Percentiles rank a stretch among this genome's conserved stretches.
Evolutionary conservation across 495 filamentous ascomycete genomes (phyloP).

Genomic region (Hypoxylon fragiforme): DNA sequence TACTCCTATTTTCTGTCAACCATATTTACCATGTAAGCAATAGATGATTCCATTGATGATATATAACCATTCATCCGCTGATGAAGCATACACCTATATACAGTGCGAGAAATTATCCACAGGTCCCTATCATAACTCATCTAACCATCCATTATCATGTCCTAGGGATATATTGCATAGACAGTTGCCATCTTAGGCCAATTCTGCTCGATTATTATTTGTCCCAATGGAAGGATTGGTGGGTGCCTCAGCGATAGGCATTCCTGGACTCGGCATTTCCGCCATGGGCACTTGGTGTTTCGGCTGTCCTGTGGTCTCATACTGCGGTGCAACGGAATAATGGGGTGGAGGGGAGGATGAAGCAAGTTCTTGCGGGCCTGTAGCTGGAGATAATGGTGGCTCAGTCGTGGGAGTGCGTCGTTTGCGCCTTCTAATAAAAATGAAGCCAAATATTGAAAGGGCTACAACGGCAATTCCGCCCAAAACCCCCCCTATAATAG

Average conservation of each 20-base stretch:
- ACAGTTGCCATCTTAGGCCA: conserved; percentile 5
- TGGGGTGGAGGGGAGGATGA: neutral
- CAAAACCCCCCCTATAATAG: conserved; percentile 24
- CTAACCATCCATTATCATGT: too few relatives aligned
- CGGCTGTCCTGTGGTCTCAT: neutral
- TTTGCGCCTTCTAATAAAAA: conserved; percentile 19
- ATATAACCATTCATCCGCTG: too few relatives aligned
- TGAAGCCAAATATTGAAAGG: conserved; percentile 14
- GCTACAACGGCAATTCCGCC: conserved; percentile 20
- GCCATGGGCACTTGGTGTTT: conserved; percentile 11
- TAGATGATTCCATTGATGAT: too few relatives aligned
- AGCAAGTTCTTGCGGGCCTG: conserved; percentile 19
- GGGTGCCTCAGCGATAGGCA: conserved; percentile 6
- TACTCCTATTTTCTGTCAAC: too few relatives aligned
- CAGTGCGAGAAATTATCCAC: too few relatives aligned
- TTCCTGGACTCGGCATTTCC: too few relatives aligned
- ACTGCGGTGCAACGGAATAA: conserved; percentile 3
- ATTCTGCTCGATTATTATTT: conserved; percentile 20
- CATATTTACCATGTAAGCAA: too few relatives aligned
- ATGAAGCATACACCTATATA: too few relatives aligned
- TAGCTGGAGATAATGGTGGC: conserved; percentile 1
- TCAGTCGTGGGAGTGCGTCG: neutral
- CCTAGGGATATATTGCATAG: too few relatives aligned
- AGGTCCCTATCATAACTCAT: too few relatives aligned
- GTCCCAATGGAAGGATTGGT: conserved; percentile 20